Evolutionary conservation across 306 rosid genomes (phyloP).

Genomic region (Dryas octopetala): DNA sequence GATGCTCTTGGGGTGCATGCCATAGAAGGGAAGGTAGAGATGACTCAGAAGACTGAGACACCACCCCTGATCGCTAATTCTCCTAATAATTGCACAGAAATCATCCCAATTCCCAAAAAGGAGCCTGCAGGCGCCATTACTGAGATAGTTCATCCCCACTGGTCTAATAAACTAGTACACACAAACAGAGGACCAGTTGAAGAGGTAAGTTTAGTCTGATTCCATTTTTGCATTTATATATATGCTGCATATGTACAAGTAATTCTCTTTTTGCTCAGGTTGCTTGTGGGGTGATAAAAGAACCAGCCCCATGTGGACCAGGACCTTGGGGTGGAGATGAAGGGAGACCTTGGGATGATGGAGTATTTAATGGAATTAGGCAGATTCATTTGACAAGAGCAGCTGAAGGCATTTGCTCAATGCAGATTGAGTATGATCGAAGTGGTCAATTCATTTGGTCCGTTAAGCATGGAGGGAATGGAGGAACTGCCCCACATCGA

Average conservation of each 20-base stretch:
- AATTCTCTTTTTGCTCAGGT: conserved; percentile 30
- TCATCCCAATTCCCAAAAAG: conserved; percentile 16
- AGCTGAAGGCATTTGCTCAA: conserved; percentile 69
- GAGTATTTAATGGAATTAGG: conserved; percentile 76
- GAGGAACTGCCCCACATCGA: conserved; percentile 60
- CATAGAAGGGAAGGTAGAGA: conserved; percentile 58
- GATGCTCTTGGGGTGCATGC: conserved; percentile 83
- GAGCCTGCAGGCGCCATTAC: conserved; percentile 32
- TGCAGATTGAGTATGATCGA: conserved; percentile 87
- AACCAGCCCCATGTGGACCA: conserved; percentile 88
- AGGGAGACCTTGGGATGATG: conserved; percentile 93
- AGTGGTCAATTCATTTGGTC: conserved; percentile 92
- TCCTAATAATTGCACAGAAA: conserved; percentile 4
- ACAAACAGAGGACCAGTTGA: conserved; percentile 52
- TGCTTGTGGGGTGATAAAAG: conserved; percentile 62
- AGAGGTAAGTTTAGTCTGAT: conserved; percentile 43
- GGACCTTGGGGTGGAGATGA: conserved; percentile 99
- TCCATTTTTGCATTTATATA: not conserved
- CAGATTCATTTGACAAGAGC: conserved; percentile 76
- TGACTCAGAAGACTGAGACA: not conserved
- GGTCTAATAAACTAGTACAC: conserved; percentile 48
- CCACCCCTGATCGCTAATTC: not conserved
- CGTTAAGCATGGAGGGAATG: conserved; percentile 77
- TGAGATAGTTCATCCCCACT: conserved; percentile 41
- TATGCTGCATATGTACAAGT: not conserved